Conservation (phyloP, 108 stramenopile genomes). For the Ochromonas danica region DNA sequence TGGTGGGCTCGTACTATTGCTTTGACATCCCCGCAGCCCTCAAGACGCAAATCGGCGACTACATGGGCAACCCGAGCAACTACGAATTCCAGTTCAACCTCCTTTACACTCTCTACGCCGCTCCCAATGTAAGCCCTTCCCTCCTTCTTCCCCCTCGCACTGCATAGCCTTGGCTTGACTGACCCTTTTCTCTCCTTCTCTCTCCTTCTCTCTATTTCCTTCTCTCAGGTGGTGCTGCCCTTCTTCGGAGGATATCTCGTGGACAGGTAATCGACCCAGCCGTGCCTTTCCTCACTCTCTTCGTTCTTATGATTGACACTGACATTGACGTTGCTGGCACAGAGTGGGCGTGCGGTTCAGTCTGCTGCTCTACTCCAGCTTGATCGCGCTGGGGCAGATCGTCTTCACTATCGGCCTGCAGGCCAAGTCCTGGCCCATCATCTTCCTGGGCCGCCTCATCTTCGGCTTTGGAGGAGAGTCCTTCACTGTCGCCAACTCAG, state of each 20-base stretch:
- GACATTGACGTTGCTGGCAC: not conserved
- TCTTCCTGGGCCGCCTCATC: slow-evolving; percentile 61
- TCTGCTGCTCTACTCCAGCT: slow-evolving; percentile 42
- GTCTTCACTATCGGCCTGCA: slow-evolving; percentile 57
- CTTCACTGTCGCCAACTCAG: slow-evolving; percentile 60
- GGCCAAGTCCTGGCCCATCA: slow-evolving; percentile 50
- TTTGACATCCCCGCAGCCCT: slow-evolving; percentile 41
- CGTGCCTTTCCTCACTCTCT: slow-evolving; percentile 43
- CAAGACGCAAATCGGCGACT: slow-evolving; percentile 30
- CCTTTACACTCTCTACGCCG: slow-evolving; percentile 65
- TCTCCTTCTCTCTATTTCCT: too few relatives aligned
- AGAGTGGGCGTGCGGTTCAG: not conserved
- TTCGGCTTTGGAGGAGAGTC: slow-evolving; percentile 67
- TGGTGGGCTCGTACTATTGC: slow-evolving; percentile 36
- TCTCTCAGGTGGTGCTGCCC: slow-evolving; percentile 48
- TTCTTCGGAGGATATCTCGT: slow-evolving; percentile 64
- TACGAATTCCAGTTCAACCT: slow-evolving; percentile 49
- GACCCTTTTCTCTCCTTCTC: too few relatives aligned
- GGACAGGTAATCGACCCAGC: slow-evolving; percentile 50
- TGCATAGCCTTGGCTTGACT: too few relatives aligned
- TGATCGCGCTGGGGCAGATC: slow-evolving; percentile 52
- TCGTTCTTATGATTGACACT: not conserved
- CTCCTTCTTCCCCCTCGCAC: too few relatives aligned
- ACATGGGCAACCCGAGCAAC: slow-evolving; percentile 36
- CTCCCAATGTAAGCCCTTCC: slow-evolving; percentile 56